A percentile compares a stretch with the other conserved stretches of the same genome.
phyloP scores from a whole-genome alignment of 2,329 filamentous ascomycete species.

The Colletotrichum nymphaeae region DNA sequence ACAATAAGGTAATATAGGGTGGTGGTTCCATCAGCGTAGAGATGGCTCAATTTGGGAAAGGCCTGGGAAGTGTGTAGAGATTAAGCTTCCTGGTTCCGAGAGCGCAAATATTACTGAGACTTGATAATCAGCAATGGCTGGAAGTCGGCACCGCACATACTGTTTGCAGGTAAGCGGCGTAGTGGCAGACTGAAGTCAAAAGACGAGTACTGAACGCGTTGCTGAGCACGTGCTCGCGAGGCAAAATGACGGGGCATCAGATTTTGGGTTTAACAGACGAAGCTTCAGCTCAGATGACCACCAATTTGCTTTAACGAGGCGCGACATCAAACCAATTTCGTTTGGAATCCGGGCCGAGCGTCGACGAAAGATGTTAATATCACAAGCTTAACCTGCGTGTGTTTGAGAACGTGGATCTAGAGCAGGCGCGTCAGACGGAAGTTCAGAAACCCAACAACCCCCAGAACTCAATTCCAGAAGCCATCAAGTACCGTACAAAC shows the following conservation, averaged over 20 bases:
- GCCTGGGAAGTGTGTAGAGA: too few relatives aligned
- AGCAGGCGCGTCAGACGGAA: neutral
- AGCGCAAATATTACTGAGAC: too few relatives aligned
- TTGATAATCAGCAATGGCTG: too few relatives aligned
- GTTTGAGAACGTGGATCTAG: neutral
- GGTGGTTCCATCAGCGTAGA: too few relatives aligned
- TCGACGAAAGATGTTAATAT: accelerated
- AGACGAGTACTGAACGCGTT: neutral
- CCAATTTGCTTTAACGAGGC: neutral
- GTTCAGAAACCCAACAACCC: neutral
- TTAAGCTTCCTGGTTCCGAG: too few relatives aligned
- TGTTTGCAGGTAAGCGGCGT: too few relatives aligned
- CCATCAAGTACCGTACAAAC: neutral
- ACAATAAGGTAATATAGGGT: too few relatives aligned
- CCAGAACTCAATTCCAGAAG: too few relatives aligned
- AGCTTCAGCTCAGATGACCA: neutral
- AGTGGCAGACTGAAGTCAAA: neutral
- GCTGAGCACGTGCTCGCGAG: neutral
- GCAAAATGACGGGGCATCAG: neutral
- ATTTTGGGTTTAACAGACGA: neutral
- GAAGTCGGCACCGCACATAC: too few relatives aligned
- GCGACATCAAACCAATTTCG: neutral
- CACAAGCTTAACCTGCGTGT: neutral
- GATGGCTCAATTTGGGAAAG: too few relatives aligned
- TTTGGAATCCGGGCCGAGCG: neutral